These are phyloP conservation scores for Calonectria honghensis DNA, from an alignment of 2,329 filamentous ascomycete genomes.

Conservation along the genomic window DNA sequence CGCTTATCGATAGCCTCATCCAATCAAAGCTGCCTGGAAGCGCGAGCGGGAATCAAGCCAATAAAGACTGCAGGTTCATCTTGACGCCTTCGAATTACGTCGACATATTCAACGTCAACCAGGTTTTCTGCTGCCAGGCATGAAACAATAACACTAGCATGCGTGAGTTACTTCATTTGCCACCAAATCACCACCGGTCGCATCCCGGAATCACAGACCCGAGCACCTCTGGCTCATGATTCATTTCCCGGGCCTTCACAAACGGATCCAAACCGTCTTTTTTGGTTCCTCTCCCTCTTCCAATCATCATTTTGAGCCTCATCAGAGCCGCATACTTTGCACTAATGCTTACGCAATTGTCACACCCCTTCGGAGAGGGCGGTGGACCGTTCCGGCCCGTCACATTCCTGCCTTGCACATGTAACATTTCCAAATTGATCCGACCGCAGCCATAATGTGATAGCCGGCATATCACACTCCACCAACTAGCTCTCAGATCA, in stretches of 20 bases:
- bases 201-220: not conserved
- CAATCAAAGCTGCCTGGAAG: not conserved
- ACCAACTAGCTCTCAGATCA: not conserved
- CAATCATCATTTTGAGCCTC: not conserved
- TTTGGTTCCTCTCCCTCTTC: not conserved
- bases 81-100: not conserved
- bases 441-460: not conserved
- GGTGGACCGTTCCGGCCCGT: not conserved
- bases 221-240: not conserved
- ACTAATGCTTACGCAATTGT: not conserved
- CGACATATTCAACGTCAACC: not conserved
- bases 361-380: not conserved
- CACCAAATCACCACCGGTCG: not conserved
- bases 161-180: not conserved
- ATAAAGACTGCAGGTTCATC: not conserved
- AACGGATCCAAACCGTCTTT: not conserved
- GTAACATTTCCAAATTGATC: constrained; percentile 2
- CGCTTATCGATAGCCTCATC: not conserved
- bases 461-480: not conserved
- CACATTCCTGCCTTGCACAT: not conserved
- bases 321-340: not conserved
- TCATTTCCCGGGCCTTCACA: not conserved
- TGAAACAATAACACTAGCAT: not conserved
- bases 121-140: not conserved
- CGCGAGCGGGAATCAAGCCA: not conserved